Evolutionary conservation across 306 rosid genomes (phyloP), one percentile per base, ranked within the genome.

Genomic region (Sicyos edulis): DNA sequence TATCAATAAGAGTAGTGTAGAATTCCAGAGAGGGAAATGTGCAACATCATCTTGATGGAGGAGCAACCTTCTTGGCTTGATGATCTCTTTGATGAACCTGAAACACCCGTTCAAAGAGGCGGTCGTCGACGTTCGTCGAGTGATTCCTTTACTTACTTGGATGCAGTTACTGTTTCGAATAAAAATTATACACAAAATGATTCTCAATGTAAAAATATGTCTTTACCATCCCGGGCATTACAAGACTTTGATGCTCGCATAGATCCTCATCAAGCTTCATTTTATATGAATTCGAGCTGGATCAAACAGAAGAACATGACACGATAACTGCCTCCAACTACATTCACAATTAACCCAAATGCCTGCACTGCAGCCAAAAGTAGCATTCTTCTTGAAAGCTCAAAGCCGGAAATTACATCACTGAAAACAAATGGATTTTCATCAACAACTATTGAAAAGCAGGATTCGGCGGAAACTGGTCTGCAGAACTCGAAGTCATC

Each of bases 191-290:
- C 61, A 20, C 64, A 74, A 53, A 76, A 74, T 4, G 52, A 32
- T 56, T 45, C 32, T 14, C 75, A 44, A 55, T 65, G 21, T 52
- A 79, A 70, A 26, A 68, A 65, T 26, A 45, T 49, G 26, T 49
- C 67, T 54, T 21, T 26, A 54, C 67, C 78, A 65, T 32, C 78
- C 64, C 59, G 97, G 97, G 85, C 84, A 77, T 78, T 89, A 47
- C 96, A 83, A 70, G 92, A 88, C 26, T 87, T 87, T 79, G 93
- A 90, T 66, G 85, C 80, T 63, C 84, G 70, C 74, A 88, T 79
- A 77, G 95, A 92, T 86, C 84, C 80, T 80, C 80, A 77, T 65
- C 96, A 86, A 81, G 62, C 87, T 63, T 83, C 88, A 47, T 80
- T 77, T 64, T 79, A 84, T 82, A 75, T 81, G 7, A 96, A 90